These are phyloP conservation scores for Termitomyces bulborhizus DNA, from an alignment of 768 basidiomycete genomes.

Conservation along the genomic window DNA sequence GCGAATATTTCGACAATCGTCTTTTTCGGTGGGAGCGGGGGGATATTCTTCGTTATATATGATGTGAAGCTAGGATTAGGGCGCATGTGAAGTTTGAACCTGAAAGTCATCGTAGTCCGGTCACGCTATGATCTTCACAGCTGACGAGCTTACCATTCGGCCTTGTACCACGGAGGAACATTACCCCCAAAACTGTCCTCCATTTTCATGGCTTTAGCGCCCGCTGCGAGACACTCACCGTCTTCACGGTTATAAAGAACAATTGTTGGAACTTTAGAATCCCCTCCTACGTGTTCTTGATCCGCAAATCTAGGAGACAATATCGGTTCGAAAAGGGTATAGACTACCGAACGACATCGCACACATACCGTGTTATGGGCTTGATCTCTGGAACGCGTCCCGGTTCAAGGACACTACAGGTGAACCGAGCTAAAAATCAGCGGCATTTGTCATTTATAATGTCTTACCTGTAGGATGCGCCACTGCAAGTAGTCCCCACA, in stretches of 20 bases:
- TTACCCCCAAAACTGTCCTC: slow-evolving; percentile 29
- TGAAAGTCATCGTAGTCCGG: slow-evolving; percentile 1
- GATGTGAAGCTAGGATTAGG: slow-evolving; percentile 5
- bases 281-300: slow-evolving; percentile 35
- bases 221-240: slow-evolving; percentile 33
- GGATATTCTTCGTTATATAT: slow-evolving; percentile 22
- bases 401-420: slow-evolving; percentile 26
- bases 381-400: slow-evolving; percentile 18
- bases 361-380: not conserved
- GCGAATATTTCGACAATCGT: slow-evolving; percentile 35
- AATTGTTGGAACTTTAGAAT: slow-evolving; percentile 38
- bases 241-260: slow-evolving; percentile 34
- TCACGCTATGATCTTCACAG: not conserved
- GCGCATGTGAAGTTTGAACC: slow-evolving; percentile 22
- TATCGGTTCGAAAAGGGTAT: not conserved
- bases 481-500: slow-evolving; percentile 39
- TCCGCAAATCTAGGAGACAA: slow-evolving; percentile 33
- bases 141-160: slow-evolving; percentile 33
- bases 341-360: not conserved
- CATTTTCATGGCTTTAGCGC: slow-evolving; percentile 33
- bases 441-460: not conserved
- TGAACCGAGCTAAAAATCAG: not conserved
- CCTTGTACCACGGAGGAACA: slow-evolving; percentile 39
- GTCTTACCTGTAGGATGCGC: slow-evolving; percentile 32
- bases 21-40: slow-evolving; percentile 36